These are phyloP conservation scores for Phylloboletellus chloephorus DNA, from an alignment of 1,284 basidiomycete genomes.

Conservation along the genomic window DNA sequence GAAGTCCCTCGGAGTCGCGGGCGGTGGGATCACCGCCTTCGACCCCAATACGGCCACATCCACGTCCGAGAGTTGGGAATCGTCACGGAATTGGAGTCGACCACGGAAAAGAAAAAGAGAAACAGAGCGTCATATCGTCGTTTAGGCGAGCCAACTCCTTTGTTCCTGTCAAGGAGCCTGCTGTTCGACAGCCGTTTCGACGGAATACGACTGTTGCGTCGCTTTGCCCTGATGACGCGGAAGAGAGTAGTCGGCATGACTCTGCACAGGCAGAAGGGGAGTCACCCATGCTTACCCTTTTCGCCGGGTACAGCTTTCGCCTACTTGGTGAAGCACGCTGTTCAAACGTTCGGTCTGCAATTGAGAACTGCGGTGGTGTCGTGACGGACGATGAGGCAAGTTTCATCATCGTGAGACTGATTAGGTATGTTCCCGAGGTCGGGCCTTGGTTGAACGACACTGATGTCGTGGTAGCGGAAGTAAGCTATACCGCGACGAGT, in stretches of 20 bases:
- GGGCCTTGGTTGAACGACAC: background rate
- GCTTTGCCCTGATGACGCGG: constrained; percentile 18
- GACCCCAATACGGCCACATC: constrained; percentile 13
- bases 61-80: background rate
- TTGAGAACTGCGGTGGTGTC: constrained; percentile 53
- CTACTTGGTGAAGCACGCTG: constrained; percentile 61
- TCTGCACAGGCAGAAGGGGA: constrained; percentile 1
- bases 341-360: constrained; percentile 47
- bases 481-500: constrained; percentile 51
- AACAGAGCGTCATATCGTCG: constrained; percentile 46
- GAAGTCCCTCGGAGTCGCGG: constrained; percentile 48
- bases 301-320: constrained; percentile 50
- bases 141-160: constrained; percentile 59
- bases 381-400: constrained; percentile 44
- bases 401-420: constrained; percentile 63
- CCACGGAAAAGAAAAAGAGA: constrained; percentile 17
- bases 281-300: constrained; percentile 33
- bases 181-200: constrained; percentile 45
- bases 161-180: constrained; percentile 34
- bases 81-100: constrained; percentile 3
- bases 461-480: constrained; percentile 46
- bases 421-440: constrained; percentile 44
- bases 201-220: constrained; percentile 32
- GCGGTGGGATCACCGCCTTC: constrained; percentile 12
- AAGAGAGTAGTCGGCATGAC: constrained; percentile 14